These are phyloP conservation scores for Maudiozyma serrabonitensis DNA, from an alignment of 805 yeast species.

Conservation along the genomic window DNA sequence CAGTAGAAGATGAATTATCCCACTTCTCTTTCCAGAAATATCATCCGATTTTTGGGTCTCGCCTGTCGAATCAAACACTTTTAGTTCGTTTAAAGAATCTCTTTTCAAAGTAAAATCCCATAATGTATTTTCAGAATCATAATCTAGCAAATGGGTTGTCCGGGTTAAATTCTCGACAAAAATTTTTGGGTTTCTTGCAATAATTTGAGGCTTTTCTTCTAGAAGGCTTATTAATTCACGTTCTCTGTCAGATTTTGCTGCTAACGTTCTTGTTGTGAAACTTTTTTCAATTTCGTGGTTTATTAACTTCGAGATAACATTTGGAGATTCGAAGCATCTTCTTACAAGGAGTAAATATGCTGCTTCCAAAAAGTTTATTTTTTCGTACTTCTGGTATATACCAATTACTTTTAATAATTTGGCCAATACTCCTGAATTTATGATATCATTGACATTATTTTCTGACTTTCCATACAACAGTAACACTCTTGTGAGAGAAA, in stretches of 20 bases:
- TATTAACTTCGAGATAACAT: slow-evolving; percentile 40
- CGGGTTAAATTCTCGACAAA: slow-evolving; percentile 39
- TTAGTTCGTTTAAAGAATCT: slow-evolving; percentile 4
- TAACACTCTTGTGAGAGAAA: slow-evolving; percentile 45
- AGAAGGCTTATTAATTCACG: slow-evolving; percentile 39
- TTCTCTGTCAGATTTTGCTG: slow-evolving; percentile 25
- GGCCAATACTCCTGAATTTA: slow-evolving; percentile 39
- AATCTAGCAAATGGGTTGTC: slow-evolving; percentile 36
- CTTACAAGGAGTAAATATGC: slow-evolving; percentile 48
- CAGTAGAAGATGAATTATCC: slow-evolving; percentile 54
- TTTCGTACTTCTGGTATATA: slow-evolving; percentile 29
- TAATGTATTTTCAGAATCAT: slow-evolving; percentile 31
- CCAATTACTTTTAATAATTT: slow-evolving; percentile 39
- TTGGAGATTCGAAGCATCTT: slow-evolving; percentile 57
- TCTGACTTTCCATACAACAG: slow-evolving; percentile 44
- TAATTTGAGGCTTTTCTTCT: slow-evolving; percentile 41
- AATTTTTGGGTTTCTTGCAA: slow-evolving; percentile 38
- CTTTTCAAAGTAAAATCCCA: slow-evolving; percentile 22
- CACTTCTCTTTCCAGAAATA: slow-evolving; percentile 31
- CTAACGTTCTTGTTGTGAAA: slow-evolving; percentile 30
- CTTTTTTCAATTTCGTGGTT: slow-evolving; percentile 40
- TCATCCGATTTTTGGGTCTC: slow-evolving; percentile 1
- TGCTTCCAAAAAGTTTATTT: slow-evolving; percentile 35
- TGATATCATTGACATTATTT: slow-evolving; percentile 32
- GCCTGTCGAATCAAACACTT: slow-evolving; percentile 9